Conservation (phyloP, 1,284 basidiomycete species). For the Coniferiporia sulphurascens region DNA sequence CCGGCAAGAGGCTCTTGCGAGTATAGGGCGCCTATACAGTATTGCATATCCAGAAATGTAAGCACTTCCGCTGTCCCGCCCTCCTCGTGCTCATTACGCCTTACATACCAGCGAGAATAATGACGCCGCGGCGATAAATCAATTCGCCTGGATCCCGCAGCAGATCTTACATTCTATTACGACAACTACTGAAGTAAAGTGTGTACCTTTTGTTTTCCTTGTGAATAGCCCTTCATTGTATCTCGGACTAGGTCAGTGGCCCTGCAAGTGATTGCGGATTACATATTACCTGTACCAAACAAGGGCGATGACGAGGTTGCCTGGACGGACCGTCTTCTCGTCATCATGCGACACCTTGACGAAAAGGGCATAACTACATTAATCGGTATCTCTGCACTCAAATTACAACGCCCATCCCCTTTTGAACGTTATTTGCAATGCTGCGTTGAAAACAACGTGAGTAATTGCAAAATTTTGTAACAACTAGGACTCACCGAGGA, state of each 20-base stretch:
- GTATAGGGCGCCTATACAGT: constrained; percentile 76
- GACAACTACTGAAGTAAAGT: constrained; percentile 55
- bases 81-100: background rate
- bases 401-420: constrained; percentile 53
- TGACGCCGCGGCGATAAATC: constrained; percentile 65
- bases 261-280: constrained; percentile 64
- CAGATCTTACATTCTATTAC: constrained; percentile 56
- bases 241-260: constrained; percentile 43
- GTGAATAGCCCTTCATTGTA: background rate
- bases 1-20: constrained; percentile 75
- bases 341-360: constrained; percentile 70
- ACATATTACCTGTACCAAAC: constrained; percentile 80
- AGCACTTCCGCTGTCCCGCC: constrained; percentile 9
- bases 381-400: constrained; percentile 58
- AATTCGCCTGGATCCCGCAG: constrained; percentile 94
- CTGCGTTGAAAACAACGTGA: constrained; percentile 78
- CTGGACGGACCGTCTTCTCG: constrained; percentile 84
- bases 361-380: constrained; percentile 54
- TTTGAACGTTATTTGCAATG: constrained; percentile 63
- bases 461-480: constrained; percentile 16
- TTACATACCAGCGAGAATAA: constrained; percentile 63
- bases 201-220: constrained; percentile 21
- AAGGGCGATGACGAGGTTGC: constrained; percentile 60
- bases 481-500: constrained; percentile 5
- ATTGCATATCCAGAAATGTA: constrained; percentile 91